Base-by-base conservation (phyloP, 1,139 yeast species). In the Suhomyces terraborum region DNA sequence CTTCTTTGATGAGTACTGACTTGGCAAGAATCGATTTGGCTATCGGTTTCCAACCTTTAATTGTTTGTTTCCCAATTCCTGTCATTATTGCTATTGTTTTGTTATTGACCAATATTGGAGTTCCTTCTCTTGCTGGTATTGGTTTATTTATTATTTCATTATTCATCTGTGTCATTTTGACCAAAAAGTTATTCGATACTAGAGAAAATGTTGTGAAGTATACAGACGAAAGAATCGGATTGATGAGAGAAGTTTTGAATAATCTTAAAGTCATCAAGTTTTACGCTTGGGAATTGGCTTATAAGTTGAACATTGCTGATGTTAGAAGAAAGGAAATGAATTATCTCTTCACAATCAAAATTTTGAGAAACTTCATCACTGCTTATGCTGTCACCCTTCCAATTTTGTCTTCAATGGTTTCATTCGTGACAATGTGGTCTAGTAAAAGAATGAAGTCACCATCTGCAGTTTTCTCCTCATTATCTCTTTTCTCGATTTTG, bases 401-500 rank as follows among this genome's bases (percentile, higher is more conserved):
- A 17, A 41, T 50, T 16, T 42, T 52, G 36, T 45, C 54, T 24
- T 51, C 56, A 2, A 52, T 52, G 56, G 40, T 52, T 20, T 51
- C 55, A 14, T 73, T 71, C 46, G 67, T 70, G 13, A 68, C 74
- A 9, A 59, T 72, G 66, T 71, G 76, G 75, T 67, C 71, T 12
- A 60, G 66, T 30, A 52, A 56, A 40, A 46, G 52, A 16, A 62
- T 64, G 63, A 66, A 58, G 50, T 54, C 67, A 12, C 67, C 61
- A 8, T 78, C 77, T 29, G 64, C 64, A 36, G 71, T 75, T 10
- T 77, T 78, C 49, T 67, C 81, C 7, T 75, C 82, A 0, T 66
- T 78, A 47, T 67, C 80, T 1, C 65, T 78, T 45, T 78, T 75
- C 51, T 66, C 79, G 34, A 72, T 77, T 35, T 67, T 78, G 52